These are phyloP conservation scores for Paramarasmius palmivorus DNA, from an alignment of 1,284 basidiomycete genomes.

Conservation along the genomic window DNA sequence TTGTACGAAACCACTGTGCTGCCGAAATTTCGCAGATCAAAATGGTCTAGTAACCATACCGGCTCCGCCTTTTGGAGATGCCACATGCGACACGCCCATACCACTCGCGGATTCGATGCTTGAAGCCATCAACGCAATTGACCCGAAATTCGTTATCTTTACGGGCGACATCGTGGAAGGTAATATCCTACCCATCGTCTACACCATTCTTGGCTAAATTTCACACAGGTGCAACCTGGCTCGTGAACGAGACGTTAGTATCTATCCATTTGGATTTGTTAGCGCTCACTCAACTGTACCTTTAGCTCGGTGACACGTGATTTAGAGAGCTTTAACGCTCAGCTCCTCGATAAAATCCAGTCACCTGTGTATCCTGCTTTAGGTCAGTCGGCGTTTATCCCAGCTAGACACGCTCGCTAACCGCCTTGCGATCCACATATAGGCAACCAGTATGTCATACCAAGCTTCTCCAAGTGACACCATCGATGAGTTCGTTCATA, in stretches of 20 bases:
- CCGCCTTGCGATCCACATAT: not conserved
- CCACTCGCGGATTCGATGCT: slow-evolving; percentile 53
- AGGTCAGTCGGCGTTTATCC: slow-evolving; percentile 28
- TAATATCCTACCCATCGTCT: too few relatives aligned
- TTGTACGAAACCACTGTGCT: slow-evolving; percentile 63
- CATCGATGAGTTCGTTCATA: slow-evolving; percentile 18
- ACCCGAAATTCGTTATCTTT: slow-evolving; percentile 53
- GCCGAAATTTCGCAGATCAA: slow-evolving; percentile 47
- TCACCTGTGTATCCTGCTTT: slow-evolving; percentile 46
- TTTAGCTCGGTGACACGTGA: slow-evolving; percentile 42
- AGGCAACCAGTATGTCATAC: slow-evolving; percentile 50
- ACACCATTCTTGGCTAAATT: too few relatives aligned
- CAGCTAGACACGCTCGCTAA: slow-evolving; percentile 1
- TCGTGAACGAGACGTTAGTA: slow-evolving; percentile 40
- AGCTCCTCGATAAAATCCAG: slow-evolving; percentile 38
- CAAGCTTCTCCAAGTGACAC: not conserved
- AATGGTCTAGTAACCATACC: slow-evolving; percentile 33
- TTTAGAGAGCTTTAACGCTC: slow-evolving; percentile 41
- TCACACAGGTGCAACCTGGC: slow-evolving; percentile 47
- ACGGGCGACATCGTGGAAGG: slow-evolving; percentile 66
- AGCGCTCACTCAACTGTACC: not conserved
- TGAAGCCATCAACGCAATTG: slow-evolving; percentile 36
- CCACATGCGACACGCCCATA: slow-evolving; percentile 50
- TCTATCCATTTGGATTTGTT: not conserved
- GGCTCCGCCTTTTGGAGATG: slow-evolving; percentile 46